Evolutionary conservation across 768 basidiomycete genomes (phyloP), one percentile per base, ranked within the genome.

Genomic region (Calvatia gigantea): DNA sequence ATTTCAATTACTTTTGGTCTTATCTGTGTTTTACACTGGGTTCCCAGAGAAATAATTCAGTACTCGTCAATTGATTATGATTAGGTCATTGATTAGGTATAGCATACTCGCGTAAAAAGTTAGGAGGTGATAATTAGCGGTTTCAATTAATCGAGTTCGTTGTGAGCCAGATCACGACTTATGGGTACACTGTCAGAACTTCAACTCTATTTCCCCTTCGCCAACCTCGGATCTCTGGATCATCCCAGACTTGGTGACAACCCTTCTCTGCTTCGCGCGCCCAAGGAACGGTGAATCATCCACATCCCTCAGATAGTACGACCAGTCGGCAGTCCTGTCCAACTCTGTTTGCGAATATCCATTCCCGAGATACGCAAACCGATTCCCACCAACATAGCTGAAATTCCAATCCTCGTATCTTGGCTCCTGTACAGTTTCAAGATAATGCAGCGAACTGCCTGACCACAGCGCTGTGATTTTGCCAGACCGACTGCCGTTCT

Each of bases 331-430:
- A 11, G 63, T 69, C n/a, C 28, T 33, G 28, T 70, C 69, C 17
- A 43, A 41, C 57, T 71, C 70, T 2, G 65, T 66, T 45, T 67
- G 67, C 47, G 70, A 70, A 25, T 60, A 63, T 7, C 67, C 69
- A 37, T 67, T 69, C 6, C 68, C 70, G 3, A 71, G 56, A 58
- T 58, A 69, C 8, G 62, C 62, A 47, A 69, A 69, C 11, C 68
- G 65, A 46, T 69, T 71, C 19, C 17, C 17, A 3, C 65, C 67
- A n/a, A 49, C 53, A 47, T 69, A 68, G 37, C 46, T 60, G 44
- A 71, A 64, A 19, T 67, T 59, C 63, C 67, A 71, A 38, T 70
- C 68, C 19, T 70, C 67, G 45, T 67, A 71, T 11, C 69, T 60
- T 23, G 65, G 62, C 6, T 68, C 64, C 5, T 58, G 58, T 6